phyloP scores from a whole-genome alignment of 768 basidiomycete species.

The Symmetrospora coprosmae region DNA sequence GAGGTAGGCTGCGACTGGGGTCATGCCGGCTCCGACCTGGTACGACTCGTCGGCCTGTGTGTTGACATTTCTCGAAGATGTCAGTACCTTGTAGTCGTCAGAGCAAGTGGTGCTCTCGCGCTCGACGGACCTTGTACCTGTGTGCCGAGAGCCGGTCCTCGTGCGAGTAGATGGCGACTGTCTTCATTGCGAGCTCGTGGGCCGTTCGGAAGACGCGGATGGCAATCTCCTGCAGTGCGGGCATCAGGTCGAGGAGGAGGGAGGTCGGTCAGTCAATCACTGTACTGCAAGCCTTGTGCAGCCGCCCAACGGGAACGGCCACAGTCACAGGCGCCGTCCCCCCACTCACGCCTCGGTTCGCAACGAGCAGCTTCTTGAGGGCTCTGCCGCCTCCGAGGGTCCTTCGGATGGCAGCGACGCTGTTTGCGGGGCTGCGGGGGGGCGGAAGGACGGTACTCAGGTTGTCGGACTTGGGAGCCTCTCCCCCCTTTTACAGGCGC shows the following conservation, averaged over 20 bases:
- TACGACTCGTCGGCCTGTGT: conserved; percentile 90
- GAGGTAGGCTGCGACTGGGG: conserved; percentile 92
- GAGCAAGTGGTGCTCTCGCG: neutral
- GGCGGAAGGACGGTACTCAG: too few species aligned
- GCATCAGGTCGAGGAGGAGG: too few species aligned
- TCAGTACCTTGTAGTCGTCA: too few species aligned
- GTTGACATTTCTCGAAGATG: neutral
- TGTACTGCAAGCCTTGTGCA: too few species aligned
- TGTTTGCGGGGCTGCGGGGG: too few species aligned
- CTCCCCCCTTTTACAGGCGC: too few species aligned
- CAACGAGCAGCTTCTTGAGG: conserved; percentile 17
- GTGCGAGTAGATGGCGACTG: conserved; percentile 93
- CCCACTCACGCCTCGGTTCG: conserved; percentile 10
- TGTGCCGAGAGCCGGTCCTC: conserved; percentile 95
- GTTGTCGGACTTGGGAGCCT: too few species aligned
- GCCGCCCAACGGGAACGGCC: neutral
- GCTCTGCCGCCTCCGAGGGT: too few species aligned
- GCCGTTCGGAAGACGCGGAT: conserved; percentile 96
- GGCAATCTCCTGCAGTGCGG: conserved; percentile 73
- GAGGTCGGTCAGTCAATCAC: too few species aligned
- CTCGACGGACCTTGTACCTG: conserved; percentile 97
- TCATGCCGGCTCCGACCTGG: conserved; percentile 88
- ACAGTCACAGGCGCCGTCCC: neutral
- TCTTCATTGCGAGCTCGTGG: conserved; percentile 97
- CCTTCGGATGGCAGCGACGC: too few species aligned